Percentiles rank a stretch among this genome's conserved stretches.
Conservation (phyloP, 2,329 filamentous ascomycete species). For the Dothidotthia symphoricarpi region DNA sequence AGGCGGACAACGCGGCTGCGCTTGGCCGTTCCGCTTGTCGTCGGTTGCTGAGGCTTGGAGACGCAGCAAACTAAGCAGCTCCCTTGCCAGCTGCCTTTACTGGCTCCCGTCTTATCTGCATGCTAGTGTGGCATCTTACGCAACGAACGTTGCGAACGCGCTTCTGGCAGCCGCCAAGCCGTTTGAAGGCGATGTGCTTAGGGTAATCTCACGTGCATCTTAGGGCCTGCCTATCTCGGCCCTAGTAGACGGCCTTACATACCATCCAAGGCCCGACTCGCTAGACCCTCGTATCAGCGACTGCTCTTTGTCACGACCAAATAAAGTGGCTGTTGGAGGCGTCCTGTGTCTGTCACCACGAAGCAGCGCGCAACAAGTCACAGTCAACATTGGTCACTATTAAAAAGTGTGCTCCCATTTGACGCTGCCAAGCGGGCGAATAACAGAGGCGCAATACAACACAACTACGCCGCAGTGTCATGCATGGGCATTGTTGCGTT, state of each 20-base stretch:
- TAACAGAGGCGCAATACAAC: too few relatives aligned
- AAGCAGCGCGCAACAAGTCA: too few relatives aligned
- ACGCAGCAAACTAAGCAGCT: slow-evolving; percentile 9
- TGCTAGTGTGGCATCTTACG: slow-evolving; percentile 7
- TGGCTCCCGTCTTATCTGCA: slow-evolving; percentile 17
- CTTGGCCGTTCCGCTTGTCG: slow-evolving; percentile 15
- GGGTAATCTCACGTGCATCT: too few relatives aligned
- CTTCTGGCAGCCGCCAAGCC: slow-evolving; percentile 10
- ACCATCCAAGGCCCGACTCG: slow-evolving; percentile 5
- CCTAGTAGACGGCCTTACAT: slow-evolving; percentile 2
- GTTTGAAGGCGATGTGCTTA: slow-evolving; percentile 3
- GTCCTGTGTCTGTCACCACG: slow-evolving; percentile 7
- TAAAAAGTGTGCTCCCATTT: too few relatives aligned
- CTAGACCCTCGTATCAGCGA: slow-evolving; percentile 10
- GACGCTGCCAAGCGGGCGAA: too few relatives aligned
- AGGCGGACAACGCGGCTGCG: slow-evolving; percentile 1
- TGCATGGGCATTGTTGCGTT: too few relatives aligned
- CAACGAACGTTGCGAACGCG: slow-evolving; percentile 8
- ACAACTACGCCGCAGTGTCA: too few relatives aligned
- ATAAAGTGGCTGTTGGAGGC: slow-evolving; percentile 15
- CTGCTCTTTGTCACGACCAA: slow-evolving; percentile 15
- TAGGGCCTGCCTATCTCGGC: slow-evolving; percentile 14
- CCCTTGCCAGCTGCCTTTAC: slow-evolving; percentile 27
- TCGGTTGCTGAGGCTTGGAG: slow-evolving; percentile 6
- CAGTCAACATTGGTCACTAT: too few relatives aligned